Base-by-base conservation (phyloP, 768 basidiomycete genomes). In the Boletellus ananas region DNA sequence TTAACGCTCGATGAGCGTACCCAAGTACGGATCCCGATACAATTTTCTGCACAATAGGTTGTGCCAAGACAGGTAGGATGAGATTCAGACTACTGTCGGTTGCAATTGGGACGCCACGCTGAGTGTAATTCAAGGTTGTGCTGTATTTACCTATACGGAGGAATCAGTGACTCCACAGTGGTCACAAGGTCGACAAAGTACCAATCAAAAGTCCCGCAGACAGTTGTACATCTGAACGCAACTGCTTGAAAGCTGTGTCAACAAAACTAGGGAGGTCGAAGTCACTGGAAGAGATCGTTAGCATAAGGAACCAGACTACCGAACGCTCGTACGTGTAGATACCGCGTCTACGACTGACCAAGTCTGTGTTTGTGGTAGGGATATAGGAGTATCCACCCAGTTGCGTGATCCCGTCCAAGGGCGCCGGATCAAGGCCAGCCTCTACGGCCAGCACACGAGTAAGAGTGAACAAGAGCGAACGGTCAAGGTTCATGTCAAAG, bases 41-140 rank as follows among this genome's bases (percentile, higher is more conserved):
- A 49, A 89, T 76, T 53, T 78, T 80, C 63, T 88, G 84, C 6
- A 89, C 86, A 48, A 90, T 87, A 4, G 87, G 87, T 45, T 79
- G 73, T 0, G 87, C 87, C 50, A 90, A 76, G 36, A 85, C 60
- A 6, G 85, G 87, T 6, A 90, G 71, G 45, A 89, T 79, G 33
- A 84, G 64, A 54, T 84, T 72, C 48, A 89, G 70, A 38, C 73
- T 80, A 16, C 74, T 61, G 59, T 87, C 87, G 0, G 87, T 88
- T 21, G 67, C 60, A 16, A 79, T 83, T 1, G 79, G 75, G 16
- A 90, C 74, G 37, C 62, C 64, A 23, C 59, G 57, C 58, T 90
- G 87, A 6, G 73, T 75, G 59, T 84, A 86, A n/a, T 75, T 66
- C 47, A 90, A 64, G 7, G 76, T 76, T 4, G 87, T 87, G 40